Percentiles rank a stretch among this genome's conserved stretches.
Conservation (phyloP, 2,329 filamentous ascomycete species). For the Simplicillium sp. region DNA sequence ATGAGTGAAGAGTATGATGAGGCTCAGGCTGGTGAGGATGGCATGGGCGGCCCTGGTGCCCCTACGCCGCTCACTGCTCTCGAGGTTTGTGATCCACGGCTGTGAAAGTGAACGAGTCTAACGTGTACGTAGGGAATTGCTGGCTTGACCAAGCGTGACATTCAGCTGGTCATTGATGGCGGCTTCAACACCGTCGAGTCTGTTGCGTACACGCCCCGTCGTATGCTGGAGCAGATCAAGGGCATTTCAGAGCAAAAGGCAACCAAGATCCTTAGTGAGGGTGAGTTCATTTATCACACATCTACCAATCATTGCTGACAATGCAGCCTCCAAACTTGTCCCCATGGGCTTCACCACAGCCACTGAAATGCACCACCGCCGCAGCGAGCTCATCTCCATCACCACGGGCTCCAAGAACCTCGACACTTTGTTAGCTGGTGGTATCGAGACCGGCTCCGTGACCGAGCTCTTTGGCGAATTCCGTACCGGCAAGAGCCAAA, state of each 20-base stretch:
- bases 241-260: slow-evolving; percentile 97
- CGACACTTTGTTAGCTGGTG: slow-evolving; percentile 87
- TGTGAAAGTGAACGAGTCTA: slow-evolving; percentile 3
- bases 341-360: slow-evolving; percentile 99
- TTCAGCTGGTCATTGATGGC: slow-evolving; percentile 83
- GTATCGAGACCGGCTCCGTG: slow-evolving; percentile 93
- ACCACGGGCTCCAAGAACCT: slow-evolving; percentile 97
- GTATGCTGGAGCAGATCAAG: slow-evolving; percentile 87
- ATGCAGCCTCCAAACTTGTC: slow-evolving; percentile 79
- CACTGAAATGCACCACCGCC: slow-evolving; percentile 95
- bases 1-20: slow-evolving; percentile 56
- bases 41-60: slow-evolving; percentile 76
- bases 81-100: slow-evolving; percentile 54
- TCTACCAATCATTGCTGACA: slow-evolving; percentile 1
- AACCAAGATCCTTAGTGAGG: slow-evolving; percentile 80
- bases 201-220: slow-evolving; percentile 81
- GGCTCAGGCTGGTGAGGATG: slow-evolving; percentile 57
- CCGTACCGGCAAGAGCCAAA: slow-evolving; percentile 94
- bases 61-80: slow-evolving; percentile 79
- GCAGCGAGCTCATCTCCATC: slow-evolving; percentile 95
- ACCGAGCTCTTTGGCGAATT: slow-evolving; percentile 99
- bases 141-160: slow-evolving; percentile 88
- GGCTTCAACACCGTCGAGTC: slow-evolving; percentile 94
- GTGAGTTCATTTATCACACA: slow-evolving; percentile 32
- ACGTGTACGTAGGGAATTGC: slow-evolving; percentile 57